Base-by-base conservation (phyloP, 805 yeast genomes). In the Barnettozyma salicaria region DNA sequence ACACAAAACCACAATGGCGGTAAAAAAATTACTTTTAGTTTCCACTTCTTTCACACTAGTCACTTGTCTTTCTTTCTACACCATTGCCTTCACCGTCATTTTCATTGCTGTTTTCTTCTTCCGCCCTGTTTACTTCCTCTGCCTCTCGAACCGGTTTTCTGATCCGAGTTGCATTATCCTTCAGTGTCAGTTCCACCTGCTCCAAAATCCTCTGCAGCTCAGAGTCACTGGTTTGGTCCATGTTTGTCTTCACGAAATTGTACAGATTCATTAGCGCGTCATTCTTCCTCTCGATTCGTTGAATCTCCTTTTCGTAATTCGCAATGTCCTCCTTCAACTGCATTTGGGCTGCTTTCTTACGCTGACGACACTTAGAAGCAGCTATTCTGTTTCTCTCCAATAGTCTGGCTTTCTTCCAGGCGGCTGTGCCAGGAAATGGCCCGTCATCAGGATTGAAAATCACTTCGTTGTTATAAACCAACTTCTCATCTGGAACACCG, bases 321-420 rank as follows among this genome's bases (percentile, higher is more conserved):
- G 67, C 71, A 25, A 78, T 71, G 49, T 77, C 81, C 41, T 69
- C 74, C 52, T 78, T 80, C 43, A 83, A 58, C 54, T 78, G 78
- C 40, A 72, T 67, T 49, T 81, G 90, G 1, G 85, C 78, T 37
- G 77, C 74, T 49, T 78, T 78, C 58, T 78, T 78, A 27, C 83
- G 62, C 49, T 78, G 81, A 46, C 85, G 66, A 59, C 85, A 78
- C 50, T 76, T 77, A 21, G 76, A 70, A 1, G 85, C 85, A 0
- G 85, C 85, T n/a, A 77, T 64, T 42, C 85, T 59, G 49, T 78
- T 78, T 37, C 85, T 58, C 49, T 78, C 83, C 39, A 78, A 56
- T 14, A 78, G 50, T 32, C 83, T 56, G 19, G 77, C 80, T 43
- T 75, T 70, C 52, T 78, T 78, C 81, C 83, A 78, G 1, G 80